These are phyloP conservation scores for Termitomyces sp. DNA, from an alignment of 768 basidiomycete species.

Conservation along the genomic window DNA sequence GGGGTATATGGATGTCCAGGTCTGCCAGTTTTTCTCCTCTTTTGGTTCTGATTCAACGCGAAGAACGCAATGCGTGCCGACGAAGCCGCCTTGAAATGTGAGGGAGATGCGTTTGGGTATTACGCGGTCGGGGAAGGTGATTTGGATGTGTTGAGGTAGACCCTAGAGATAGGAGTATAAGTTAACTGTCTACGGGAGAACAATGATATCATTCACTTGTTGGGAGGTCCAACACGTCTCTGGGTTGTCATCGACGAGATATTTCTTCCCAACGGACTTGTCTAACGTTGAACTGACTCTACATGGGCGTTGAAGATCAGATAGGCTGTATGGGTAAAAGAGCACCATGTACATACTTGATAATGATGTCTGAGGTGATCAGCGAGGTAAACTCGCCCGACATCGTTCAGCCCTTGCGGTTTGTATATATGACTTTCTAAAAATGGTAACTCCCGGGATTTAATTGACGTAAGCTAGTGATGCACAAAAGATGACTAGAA, in stretches of 20 bases:
- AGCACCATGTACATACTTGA: slow-evolving; percentile 38
- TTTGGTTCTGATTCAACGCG: slow-evolving; percentile 24
- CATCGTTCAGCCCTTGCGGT: slow-evolving; percentile 13
- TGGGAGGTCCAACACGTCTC: slow-evolving; percentile 87
- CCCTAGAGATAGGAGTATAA: slow-evolving; percentile 42
- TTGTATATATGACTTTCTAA: not conserved
- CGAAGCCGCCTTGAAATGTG: slow-evolving; percentile 87
- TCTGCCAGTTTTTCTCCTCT: slow-evolving; percentile 38
- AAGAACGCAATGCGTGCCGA: slow-evolving; percentile 59
- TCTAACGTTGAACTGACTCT: slow-evolving; percentile 82
- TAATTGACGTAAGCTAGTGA: not conserved
- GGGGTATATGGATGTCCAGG: slow-evolving; percentile 57
- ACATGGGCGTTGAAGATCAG: slow-evolving; percentile 19
- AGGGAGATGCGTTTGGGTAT: slow-evolving; percentile 49
- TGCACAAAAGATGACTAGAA: too few species aligned
- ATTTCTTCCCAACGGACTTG: slow-evolving; percentile 65
- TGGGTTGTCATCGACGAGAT: slow-evolving; percentile 61
- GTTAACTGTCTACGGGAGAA: not conserved
- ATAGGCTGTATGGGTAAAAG: not conserved
- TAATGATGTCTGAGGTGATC: slow-evolving; percentile 34
- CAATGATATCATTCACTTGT: slow-evolving; percentile 38
- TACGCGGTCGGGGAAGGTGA: slow-evolving; percentile 51
- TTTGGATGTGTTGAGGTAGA: slow-evolving; percentile 68
- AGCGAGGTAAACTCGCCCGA: slow-evolving; percentile 28
- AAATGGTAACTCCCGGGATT: too few species aligned